These are phyloP conservation scores for Eimeria praecox DNA, from an alignment of 169 alveolate species.

Conservation along the genomic window DNA sequence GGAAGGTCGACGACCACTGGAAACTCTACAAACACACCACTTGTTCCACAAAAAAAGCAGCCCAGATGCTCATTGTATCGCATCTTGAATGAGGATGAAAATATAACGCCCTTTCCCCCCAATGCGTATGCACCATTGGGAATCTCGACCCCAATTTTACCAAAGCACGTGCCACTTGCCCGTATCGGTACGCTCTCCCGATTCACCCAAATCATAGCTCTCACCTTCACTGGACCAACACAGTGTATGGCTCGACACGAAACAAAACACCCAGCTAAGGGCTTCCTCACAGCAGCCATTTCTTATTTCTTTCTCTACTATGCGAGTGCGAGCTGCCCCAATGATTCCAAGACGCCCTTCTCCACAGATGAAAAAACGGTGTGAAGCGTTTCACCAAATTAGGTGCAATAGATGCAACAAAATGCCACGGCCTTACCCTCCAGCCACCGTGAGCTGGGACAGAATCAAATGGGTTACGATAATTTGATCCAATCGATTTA, in stretches of 20 bases:
- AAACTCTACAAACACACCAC: neutral
- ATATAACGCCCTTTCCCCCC: neutral
- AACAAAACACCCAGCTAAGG: neutral
- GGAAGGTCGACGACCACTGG: neutral
- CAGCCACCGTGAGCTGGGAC: too few relatives aligned
- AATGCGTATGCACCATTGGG: neutral
- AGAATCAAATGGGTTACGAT: too few relatives aligned
- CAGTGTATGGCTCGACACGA: neutral
- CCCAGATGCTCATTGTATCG: neutral
- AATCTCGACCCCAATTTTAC: neutral
- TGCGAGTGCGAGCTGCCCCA: too few relatives aligned
- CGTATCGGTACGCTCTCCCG: neutral
- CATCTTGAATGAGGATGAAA: neutral
- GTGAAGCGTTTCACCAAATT: too few relatives aligned
- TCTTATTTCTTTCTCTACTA: too few relatives aligned
- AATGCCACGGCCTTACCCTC: too few relatives aligned
- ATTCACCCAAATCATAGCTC: neutral
- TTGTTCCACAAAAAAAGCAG: neutral
- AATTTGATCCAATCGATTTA: too few relatives aligned
- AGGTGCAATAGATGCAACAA: too few relatives aligned
- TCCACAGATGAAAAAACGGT: too few relatives aligned
- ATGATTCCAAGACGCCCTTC: too few relatives aligned
- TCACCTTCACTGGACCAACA: neutral
- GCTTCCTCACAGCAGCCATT: neutral
- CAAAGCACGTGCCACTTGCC: neutral